Base-by-base conservation (phyloP, 768 basidiomycete genomes). In the Phlegmacium glaucopus region DNA sequence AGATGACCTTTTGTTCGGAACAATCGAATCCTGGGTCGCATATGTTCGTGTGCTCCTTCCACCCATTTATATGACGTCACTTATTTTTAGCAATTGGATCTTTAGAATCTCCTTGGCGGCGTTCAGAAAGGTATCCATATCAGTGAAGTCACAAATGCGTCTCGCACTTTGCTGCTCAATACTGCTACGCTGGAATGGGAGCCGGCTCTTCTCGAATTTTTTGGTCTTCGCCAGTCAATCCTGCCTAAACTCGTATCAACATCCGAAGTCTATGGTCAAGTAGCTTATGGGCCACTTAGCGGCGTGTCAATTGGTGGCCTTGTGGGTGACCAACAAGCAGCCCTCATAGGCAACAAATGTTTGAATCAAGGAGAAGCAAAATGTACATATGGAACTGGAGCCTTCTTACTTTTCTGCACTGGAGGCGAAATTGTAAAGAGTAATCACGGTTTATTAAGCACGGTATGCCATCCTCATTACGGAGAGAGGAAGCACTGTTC, bases 271-370 rank as follows among this genome's bases (percentile, higher is more conserved):
- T 98, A 95, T 67, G 96, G 94, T 34, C 68, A 79, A 18, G 78
- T 97, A 47, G 69, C 77, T 7, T 70, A 72, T 27, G 89, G 90
- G 2, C 59, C 82, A 3, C 72, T 92, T 51, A 72, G 74, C 54
- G 91, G 88, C 34, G 75, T 93, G 9, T 86, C 86, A 8, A 90
- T 99, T 44, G 94, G 85, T 30, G 95, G 95, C 16, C 80, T 98
- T 39, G 83, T 95, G 7, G 96, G 96, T n/a, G 96, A 99, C 63
- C 96, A 99, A 70, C 96, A 99, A 65, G 96, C 89, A 5, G 95
- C 95, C 17, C 72, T 99, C 17, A 82, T 97, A 42, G 96, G 95
- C 0, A 97, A 99, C 72, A 97, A 96, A 66, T 98, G 96, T 61
- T 66, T 99, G 45, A 73, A 61, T n/a, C 75, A 80, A 54, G 95